Conservation (phyloP, 345 rosid genomes). For the Rhizophora apiculata region DNA sequence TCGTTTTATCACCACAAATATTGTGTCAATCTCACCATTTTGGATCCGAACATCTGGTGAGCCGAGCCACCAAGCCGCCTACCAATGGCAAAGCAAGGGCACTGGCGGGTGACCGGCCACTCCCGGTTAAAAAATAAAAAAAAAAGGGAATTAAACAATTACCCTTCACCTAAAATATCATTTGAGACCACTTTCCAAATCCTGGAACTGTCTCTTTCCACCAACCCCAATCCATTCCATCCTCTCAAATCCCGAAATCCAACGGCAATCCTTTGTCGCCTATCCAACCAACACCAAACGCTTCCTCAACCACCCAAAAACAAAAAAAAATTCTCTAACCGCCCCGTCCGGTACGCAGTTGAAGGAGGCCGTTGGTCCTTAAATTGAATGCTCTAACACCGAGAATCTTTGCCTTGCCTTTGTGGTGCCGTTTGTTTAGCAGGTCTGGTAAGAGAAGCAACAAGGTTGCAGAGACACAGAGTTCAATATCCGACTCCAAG, state of each 20-base stretch:
- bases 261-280: slow-evolving; percentile 15
- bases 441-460: slow-evolving; percentile 5
- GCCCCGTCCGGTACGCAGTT: slow-evolving; percentile 12
- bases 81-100: neutral
- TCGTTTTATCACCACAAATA: too few species aligned
- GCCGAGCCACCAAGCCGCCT: too few species aligned
- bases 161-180: neutral
- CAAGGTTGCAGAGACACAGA: neutral
- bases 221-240: slow-evolving; percentile 12
- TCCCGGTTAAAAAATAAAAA: neutral
- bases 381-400: neutral
- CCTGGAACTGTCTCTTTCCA: neutral
- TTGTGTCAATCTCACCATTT: too few species aligned
- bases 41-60: too few species aligned
- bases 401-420: neutral
- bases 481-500: slow-evolving; percentile 3
- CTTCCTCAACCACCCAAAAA: neutral
- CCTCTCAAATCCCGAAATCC: slow-evolving; percentile 9
- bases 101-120: slow-evolving; percentile 14
- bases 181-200: neutral
- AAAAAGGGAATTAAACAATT: neutral
- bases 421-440: neutral
- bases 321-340: neutral
- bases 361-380: slow-evolving; percentile 4
- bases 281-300: neutral